Percentiles rank a stretch among this genome's conserved stretches.
Conservation (phyloP, 2,329 filamentous ascomycete species). For the Chaetomiaceae sp. region DNA sequence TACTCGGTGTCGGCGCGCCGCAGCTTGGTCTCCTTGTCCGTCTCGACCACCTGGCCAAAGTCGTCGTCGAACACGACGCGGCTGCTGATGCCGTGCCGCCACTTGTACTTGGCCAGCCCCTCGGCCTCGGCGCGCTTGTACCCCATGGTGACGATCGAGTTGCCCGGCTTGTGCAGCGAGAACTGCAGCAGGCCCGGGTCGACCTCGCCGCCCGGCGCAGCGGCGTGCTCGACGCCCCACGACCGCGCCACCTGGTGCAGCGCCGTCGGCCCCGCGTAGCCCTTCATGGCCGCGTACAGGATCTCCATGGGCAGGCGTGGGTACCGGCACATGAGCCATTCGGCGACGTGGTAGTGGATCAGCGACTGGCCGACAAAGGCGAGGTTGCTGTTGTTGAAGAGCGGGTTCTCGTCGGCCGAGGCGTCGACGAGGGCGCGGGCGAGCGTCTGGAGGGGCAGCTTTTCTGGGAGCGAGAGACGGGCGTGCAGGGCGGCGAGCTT, state of each 20-base stretch:
- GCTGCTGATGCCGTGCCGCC: slow-evolving; percentile 68
- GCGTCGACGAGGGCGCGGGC: slow-evolving; percentile 80
- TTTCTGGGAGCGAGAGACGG: slow-evolving; percentile 74
- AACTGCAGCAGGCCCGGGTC: slow-evolving; percentile 90
- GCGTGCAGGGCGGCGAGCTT: slow-evolving; percentile 92
- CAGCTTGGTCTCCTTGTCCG: slow-evolving; percentile 9
- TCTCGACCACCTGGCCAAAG: slow-evolving; percentile 63
- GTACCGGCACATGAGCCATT: slow-evolving; percentile 83
- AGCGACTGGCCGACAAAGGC: slow-evolving; percentile 77
- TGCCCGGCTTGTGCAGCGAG: slow-evolving; percentile 44
- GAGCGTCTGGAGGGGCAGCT: slow-evolving; percentile 80
- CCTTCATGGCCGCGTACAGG: slow-evolving; percentile 78
- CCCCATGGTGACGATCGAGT: slow-evolving; percentile 46
- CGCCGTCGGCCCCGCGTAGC: slow-evolving; percentile 72
- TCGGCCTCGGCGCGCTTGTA: slow-evolving; percentile 49
- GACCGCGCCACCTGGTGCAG: slow-evolving; percentile 69
- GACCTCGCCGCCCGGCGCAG: slow-evolving; percentile 82
- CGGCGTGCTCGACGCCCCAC: slow-evolving; percentile 91
- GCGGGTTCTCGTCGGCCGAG: slow-evolving; percentile 72
- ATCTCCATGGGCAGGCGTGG: slow-evolving; percentile 88
- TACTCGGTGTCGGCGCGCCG: slow-evolving; percentile 19
- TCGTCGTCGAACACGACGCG: slow-evolving; percentile 78
- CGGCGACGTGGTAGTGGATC: slow-evolving; percentile 82
- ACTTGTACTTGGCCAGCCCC: slow-evolving; percentile 45
- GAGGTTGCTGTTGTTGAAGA: slow-evolving; percentile 86